phyloP scores from a whole-genome alignment of 2,329 filamentous ascomycete genomes.

The Cladophialophora immunda region DNA sequence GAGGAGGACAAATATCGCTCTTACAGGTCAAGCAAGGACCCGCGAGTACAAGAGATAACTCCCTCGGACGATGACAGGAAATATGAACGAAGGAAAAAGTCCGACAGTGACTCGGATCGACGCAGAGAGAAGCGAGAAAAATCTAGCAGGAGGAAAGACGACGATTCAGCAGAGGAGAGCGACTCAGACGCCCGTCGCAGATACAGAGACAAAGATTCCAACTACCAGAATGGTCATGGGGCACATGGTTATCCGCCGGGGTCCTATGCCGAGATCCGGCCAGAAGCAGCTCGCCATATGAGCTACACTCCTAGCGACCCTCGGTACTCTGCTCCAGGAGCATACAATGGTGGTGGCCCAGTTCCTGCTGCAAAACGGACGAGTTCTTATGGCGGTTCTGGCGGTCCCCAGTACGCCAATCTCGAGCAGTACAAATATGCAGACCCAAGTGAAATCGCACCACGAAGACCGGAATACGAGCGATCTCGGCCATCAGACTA shows the following conservation, averaged over 20 bases:
- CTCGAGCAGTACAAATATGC: slow-evolving; percentile 47
- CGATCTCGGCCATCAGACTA: slow-evolving; percentile 29
- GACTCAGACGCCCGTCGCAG: slow-evolving; percentile 27
- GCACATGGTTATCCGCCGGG: slow-evolving; percentile 20
- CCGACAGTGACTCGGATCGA: slow-evolving; percentile 35
- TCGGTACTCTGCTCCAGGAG: slow-evolving; percentile 52
- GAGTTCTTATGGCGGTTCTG: slow-evolving; percentile 37
- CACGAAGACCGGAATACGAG: slow-evolving; percentile 30
- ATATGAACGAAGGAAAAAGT: slow-evolving; percentile 31
- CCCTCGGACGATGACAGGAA: slow-evolving; percentile 35
- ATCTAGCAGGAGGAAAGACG: slow-evolving; percentile 27
- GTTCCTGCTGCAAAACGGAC: slow-evolving; percentile 39
- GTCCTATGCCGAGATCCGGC: slow-evolving; percentile 23
- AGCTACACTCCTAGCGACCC: slow-evolving; percentile 50
- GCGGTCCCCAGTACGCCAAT: slow-evolving; percentile 41
- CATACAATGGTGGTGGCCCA: slow-evolving; percentile 26
- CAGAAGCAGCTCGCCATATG: slow-evolving; percentile 31
- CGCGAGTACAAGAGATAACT: slow-evolving; percentile 26
- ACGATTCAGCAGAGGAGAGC: slow-evolving; percentile 30
- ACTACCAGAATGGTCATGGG: slow-evolving; percentile 6
- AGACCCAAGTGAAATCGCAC: slow-evolving; percentile 29
- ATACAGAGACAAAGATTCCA: slow-evolving; percentile 10
- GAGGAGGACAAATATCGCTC: slow-evolving; percentile 35
- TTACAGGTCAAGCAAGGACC: slow-evolving; percentile 24
- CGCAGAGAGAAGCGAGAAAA: slow-evolving; percentile 22